Percentiles rank a stretch among this genome's conserved stretches.
Conservation (phyloP, 768 basidiomycete species). For the Gloeopeniophorella convolvens region DNA sequence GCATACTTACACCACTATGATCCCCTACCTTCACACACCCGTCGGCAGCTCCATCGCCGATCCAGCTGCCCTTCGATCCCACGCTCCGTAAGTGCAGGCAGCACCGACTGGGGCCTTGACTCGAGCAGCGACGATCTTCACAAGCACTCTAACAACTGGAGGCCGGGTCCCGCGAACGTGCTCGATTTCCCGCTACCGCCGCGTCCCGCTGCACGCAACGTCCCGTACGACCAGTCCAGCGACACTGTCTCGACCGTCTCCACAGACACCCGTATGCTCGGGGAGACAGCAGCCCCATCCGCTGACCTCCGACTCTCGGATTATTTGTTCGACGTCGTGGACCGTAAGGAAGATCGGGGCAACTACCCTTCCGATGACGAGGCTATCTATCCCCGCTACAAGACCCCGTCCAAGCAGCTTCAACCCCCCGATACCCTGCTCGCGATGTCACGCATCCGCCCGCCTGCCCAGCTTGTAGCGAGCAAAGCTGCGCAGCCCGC, state of each 20-base stretch:
- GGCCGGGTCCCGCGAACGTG: too few species aligned
- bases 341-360: background rate
- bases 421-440: background rate
- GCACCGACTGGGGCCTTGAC: background rate
- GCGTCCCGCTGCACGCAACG: too few species aligned
- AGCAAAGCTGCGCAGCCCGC: background rate
- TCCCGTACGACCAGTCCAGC: too few species aligned
- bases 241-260: too few species aligned
- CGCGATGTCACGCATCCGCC: background rate
- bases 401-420: background rate
- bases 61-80: constrained; percentile 16
- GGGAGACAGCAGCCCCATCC: too few species aligned
- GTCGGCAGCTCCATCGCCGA: constrained; percentile 5
- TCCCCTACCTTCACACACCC: background rate
- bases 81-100: constrained; percentile 7
- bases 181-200: too few species aligned
- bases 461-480: background rate
- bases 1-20: background rate
- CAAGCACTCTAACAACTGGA: too few species aligned
- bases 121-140: background rate
- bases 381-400: too few species aligned
- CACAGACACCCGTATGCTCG: too few species aligned
- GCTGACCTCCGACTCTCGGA: constrained; percentile 12
- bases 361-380: background rate
- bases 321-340: constrained; percentile 8